A percentile compares a stretch with the other conserved stretches of the same genome.
Evolutionary conservation across 176 grass and related monocot genomes (phyloP).

Genomic region (Themeda triandra): DNA sequence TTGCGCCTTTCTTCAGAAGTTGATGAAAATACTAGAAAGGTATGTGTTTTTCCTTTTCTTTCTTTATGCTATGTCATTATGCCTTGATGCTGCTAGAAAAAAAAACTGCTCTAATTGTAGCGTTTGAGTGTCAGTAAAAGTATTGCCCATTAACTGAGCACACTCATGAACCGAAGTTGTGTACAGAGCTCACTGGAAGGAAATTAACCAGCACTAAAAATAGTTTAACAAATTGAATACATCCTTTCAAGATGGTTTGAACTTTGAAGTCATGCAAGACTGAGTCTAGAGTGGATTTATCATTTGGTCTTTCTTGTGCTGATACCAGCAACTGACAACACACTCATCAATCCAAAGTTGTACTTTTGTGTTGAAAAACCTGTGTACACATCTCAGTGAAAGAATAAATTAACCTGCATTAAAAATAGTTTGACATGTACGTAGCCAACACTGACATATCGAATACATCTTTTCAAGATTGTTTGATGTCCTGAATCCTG

Average conservation of each 20-base stretch:
- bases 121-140: not conserved
- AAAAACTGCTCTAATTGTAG: not conserved
- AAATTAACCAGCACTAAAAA: not conserved
- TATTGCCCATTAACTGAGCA: not conserved
- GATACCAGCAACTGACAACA: not conserved
- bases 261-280: not conserved
- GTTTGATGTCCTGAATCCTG: not conserved
- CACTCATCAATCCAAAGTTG: not conserved
- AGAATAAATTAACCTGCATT: not conserved
- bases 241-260: not conserved
- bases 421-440: no score
- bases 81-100: constrained; percentile 9
- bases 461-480: not conserved
- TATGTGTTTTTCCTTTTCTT: constrained; percentile 4
- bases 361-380: not conserved
- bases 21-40: constrained; percentile 52
- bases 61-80: not conserved
- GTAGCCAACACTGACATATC: not conserved
- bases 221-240: not conserved
- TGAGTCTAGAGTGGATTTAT: not conserved
- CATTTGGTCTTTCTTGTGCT: not conserved
- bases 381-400: not conserved
- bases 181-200: not conserved
- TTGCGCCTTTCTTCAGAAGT: constrained; percentile 75
- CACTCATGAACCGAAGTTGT: not conserved